Evolutionary conservation across 148 eudicot genomes (phyloP), one percentile per base, ranked within the genome.

Genomic region (Vaccinium macrocarpon): DNA sequence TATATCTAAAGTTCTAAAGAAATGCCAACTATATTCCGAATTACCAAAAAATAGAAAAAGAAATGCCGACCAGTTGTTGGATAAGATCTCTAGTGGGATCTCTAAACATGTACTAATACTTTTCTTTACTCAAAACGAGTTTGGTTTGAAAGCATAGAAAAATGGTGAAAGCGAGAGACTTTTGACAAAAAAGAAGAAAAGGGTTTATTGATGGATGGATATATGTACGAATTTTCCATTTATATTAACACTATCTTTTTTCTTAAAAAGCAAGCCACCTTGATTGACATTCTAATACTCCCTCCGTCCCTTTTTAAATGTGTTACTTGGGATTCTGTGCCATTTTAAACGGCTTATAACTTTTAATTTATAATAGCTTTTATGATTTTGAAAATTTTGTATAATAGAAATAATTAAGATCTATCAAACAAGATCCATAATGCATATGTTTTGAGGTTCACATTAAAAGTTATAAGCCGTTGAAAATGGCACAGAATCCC

Each of bases 41-140:
- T 32, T 32, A 32, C 35, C 35, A 32, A 32, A 32, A 32, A 32
- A 2, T 1, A 32, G 1, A 32, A 32, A 32, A 32, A 32, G 0
- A 32, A 32, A 32, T 32, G 35, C 3, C 35, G 0, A 32, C 35
- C 35, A 32, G 35, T 32, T 49, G 51, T 8, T 5, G 50, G 50
- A 48, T 48, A 48, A 48, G 50, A 48, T 48, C 50, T 48, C 50
- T 6, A 6, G 70, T 62, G 70, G 27, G 70, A 64, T 64, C 5
- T 23, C 70, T 27, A 4, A 68, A 13, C 72, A 68, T 0, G 16
- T 68, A 8, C n/a, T n/a, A n/a, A n/a, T n/a, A n/a, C 73, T 68
- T 68, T 68, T 68, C 73, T 68, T 68, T 68, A 27, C 73, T 27
- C 38, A 68, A 27, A 68, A 68, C 25, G 73, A 68, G 32, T 68